phyloP scores from a whole-genome alignment of 192 early-diverging fungal species.

The Coemansia sp. region DNA sequence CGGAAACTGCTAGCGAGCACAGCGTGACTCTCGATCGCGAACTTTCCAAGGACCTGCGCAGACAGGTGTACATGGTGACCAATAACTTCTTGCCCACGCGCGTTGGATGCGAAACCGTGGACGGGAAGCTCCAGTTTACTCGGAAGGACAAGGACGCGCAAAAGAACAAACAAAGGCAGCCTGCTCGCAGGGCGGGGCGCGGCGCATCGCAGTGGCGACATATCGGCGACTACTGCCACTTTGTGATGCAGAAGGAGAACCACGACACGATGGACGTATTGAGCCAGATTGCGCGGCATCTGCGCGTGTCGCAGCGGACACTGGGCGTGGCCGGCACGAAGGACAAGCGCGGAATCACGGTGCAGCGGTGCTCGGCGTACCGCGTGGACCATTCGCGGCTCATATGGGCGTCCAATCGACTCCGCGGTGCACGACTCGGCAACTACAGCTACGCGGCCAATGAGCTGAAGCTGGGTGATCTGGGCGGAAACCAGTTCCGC shows the following conservation, averaged over 20 bases:
- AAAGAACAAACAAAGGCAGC: slow-evolving; percentile 5
- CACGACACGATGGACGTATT: slow-evolving; percentile 88
- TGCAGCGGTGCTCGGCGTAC: slow-evolving; percentile 76
- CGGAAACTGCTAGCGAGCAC: slow-evolving; percentile 15
- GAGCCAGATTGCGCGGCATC: slow-evolving; percentile 41
- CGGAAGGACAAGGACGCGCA: slow-evolving; percentile 4
- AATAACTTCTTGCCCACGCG: slow-evolving; percentile 45
- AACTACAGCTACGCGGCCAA: slow-evolving; percentile 71
- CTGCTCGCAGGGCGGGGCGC: slow-evolving; percentile 3
- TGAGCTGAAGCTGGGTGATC: slow-evolving; percentile 79
- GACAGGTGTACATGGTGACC: slow-evolving; percentile 49
- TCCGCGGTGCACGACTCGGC: slow-evolving; percentile 59
- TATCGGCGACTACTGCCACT: slow-evolving; percentile 76
- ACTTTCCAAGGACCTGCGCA: slow-evolving; percentile 43
- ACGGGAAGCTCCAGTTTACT: slow-evolving; percentile 39
- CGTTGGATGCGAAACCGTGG: slow-evolving; percentile 44
- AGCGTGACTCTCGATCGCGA: slow-evolving; percentile 31
- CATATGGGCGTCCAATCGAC: slow-evolving; percentile 13
- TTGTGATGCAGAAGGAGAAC: slow-evolving; percentile 92
- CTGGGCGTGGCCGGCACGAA: slow-evolving; percentile 93
- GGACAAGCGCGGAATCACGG: slow-evolving; percentile 88
- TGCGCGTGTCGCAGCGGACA: slow-evolving; percentile 40
- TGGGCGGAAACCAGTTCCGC: slow-evolving; percentile 87
- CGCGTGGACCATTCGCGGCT: slow-evolving; percentile 52
- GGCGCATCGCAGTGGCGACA: slow-evolving; percentile 54